These are phyloP conservation scores for Fusarium torulosum DNA, from an alignment of 2,329 filamentous ascomycete species.

Conservation along the genomic window DNA sequence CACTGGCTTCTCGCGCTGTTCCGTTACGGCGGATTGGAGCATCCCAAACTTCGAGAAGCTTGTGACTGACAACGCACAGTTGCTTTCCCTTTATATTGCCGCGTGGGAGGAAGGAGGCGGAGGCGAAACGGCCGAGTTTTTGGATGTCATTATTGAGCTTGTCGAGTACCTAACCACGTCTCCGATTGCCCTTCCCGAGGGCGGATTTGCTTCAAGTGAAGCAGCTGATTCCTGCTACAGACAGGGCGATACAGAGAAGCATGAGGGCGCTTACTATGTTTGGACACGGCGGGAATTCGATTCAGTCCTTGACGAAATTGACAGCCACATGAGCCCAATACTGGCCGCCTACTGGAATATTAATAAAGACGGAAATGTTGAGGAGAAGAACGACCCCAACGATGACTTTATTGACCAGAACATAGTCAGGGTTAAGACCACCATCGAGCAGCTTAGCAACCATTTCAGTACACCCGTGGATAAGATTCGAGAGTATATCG, in stretches of 20 bases:
- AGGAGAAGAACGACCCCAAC: constrained; percentile 83
- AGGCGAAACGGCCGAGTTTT: constrained; percentile 75
- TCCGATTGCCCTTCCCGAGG: constrained; percentile 74
- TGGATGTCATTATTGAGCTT: constrained; percentile 83
- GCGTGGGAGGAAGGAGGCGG: constrained; percentile 74
- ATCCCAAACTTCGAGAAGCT: constrained; percentile 98
- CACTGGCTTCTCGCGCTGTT: constrained; percentile 77
- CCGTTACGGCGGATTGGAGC: constrained; percentile 91
- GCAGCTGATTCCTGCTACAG: constrained; percentile 86
- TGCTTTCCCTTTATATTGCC: constrained; percentile 86
- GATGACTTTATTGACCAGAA: constrained; percentile 97
- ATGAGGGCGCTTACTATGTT: constrained; percentile 93
- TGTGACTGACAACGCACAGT: constrained; percentile 90
- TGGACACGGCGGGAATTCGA: constrained; percentile 93
- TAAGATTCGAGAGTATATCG: constrained; percentile 76
- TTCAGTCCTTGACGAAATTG: constrained; percentile 68
- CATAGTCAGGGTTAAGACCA: constrained; percentile 79
- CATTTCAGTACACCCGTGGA: constrained; percentile 79
- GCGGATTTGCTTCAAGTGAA: constrained; percentile 89
- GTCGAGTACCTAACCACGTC: constrained; percentile 84
- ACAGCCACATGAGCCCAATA: constrained; percentile 74
- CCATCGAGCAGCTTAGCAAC: constrained; percentile 75
- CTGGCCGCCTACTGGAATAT: constrained; percentile 89
- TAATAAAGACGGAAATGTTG: constrained; percentile 85
- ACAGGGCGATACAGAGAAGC: constrained; percentile 81